A percentile compares a stretch with the other conserved stretches of the same genome.
Evolutionary conservation across 345 rosid species (phyloP).

Genomic region (Schrenkiella parvula): DNA sequence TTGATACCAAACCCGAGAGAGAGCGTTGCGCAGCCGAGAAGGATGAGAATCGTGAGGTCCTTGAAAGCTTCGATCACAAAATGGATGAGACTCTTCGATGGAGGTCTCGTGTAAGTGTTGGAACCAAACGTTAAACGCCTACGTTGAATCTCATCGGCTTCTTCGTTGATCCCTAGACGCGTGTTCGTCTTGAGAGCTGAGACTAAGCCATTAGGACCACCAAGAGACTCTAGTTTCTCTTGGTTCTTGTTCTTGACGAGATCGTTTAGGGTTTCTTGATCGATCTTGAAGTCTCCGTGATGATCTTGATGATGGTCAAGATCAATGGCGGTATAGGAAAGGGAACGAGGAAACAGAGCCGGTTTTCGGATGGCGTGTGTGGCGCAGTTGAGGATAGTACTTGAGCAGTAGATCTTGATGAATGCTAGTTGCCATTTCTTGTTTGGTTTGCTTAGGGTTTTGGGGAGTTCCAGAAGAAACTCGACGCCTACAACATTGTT

Average conservation of each 20-base stretch:
- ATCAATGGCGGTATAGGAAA: constrained; percentile 25
- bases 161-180: constrained; percentile 41
- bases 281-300: constrained; percentile 26
- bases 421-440: constrained; percentile 60
- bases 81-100: constrained; percentile 41
- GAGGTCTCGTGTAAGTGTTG: constrained; percentile 64
- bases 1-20: constrained; percentile 63
- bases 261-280: constrained; percentile 29
- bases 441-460: constrained; percentile 24
- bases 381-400: constrained; percentile 39
- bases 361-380: background rate
- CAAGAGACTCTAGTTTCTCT: constrained; percentile 30
- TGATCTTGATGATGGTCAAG: constrained; percentile 3
- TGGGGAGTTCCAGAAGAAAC: constrained; percentile 31
- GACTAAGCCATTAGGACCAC: constrained; percentile 41
- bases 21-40: constrained; percentile 52
- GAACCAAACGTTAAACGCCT: constrained; percentile 51
- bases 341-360: constrained; percentile 18
- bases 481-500: constrained; percentile 19
- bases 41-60: constrained; percentile 54
- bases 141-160: constrained; percentile 34
- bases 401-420: constrained; percentile 44
- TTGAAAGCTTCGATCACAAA: constrained; percentile 55
- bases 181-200: constrained; percentile 37
- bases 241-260: constrained; percentile 44